Percentiles rank a stretch among this genome's conserved stretches.
Conservation (phyloP, 148 eudicot species). For the Silene latifolia region DNA sequence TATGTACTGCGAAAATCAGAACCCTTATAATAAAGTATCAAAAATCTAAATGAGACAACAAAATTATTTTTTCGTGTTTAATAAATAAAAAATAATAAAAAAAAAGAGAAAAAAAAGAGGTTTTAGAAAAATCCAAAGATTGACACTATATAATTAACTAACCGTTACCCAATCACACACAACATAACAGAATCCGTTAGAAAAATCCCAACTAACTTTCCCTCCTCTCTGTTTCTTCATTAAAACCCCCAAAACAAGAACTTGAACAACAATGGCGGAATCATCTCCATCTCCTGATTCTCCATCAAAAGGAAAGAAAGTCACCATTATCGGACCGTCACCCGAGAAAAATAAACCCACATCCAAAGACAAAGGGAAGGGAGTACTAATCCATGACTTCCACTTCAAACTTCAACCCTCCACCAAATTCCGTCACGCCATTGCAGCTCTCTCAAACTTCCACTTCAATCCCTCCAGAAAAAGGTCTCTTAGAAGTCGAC, state of each 20-base stretch:
- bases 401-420: background rate
- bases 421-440: background rate
- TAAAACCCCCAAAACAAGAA: background rate
- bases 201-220: background rate
- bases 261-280: constrained; percentile 10
- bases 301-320: background rate
- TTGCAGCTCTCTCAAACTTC: background rate
- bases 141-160: too few species aligned
- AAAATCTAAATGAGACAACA: too few species aligned
- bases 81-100: too few species aligned
- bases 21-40: too few species aligned
- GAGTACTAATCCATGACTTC: background rate
- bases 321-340: background rate
- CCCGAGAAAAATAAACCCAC: background rate
- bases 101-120: too few species aligned
- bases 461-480: background rate
- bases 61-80: too few species aligned
- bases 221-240: background rate
- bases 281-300: background rate
- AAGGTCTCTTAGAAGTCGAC: background rate
- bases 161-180: too few species aligned
- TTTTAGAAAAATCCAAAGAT: too few species aligned
- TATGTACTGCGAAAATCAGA: too few species aligned
- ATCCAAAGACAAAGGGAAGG: background rate
- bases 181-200: too few species aligned